phyloP scores from a whole-genome alignment of 1,284 basidiomycete genomes.

The Inonotus hispidus region DNA sequence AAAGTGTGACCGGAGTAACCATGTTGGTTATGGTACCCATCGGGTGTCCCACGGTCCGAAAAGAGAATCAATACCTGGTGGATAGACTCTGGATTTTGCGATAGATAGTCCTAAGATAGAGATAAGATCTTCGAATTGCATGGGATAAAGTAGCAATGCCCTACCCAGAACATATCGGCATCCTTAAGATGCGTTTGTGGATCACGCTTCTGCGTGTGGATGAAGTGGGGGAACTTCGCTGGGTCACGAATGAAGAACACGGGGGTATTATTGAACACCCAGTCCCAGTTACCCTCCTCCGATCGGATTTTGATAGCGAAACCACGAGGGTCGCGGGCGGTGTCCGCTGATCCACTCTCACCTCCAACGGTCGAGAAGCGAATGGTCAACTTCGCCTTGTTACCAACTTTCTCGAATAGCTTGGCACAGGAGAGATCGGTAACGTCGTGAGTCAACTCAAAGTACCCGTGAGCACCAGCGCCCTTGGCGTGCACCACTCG shows the following conservation, averaged over 20 bases:
- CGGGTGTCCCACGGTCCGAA: conserved; percentile 88
- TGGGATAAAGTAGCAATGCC: conserved; percentile 18
- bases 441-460: conserved; percentile 80
- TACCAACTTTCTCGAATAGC: conserved; percentile 68
- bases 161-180: conserved; percentile 74
- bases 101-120: conserved; percentile 77
- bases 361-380: conserved; percentile 90
- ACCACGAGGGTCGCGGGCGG: conserved; percentile 88
- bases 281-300: conserved; percentile 86
- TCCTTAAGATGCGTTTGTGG: conserved; percentile 87
- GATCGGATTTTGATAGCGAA: conserved; percentile 91
- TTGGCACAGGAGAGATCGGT: conserved; percentile 74
- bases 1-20: conserved; percentile 93
- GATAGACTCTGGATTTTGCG: conserved; percentile 87
- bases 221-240: conserved; percentile 87
- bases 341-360: conserved; percentile 84
- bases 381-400: conserved; percentile 64
- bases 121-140: neutral
- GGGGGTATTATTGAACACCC: conserved; percentile 90
- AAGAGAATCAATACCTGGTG: conserved; percentile 90
- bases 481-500: conserved; percentile 88
- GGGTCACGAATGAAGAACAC: conserved; percentile 86
- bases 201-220: conserved; percentile 92
- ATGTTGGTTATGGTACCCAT: conserved; percentile 79
- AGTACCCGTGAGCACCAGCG: conserved; percentile 89